Evolutionary conservation across 2,329 filamentous ascomycete genomes (phyloP).

Genomic region (Pseudopyrenochaeta lycopersici): DNA sequence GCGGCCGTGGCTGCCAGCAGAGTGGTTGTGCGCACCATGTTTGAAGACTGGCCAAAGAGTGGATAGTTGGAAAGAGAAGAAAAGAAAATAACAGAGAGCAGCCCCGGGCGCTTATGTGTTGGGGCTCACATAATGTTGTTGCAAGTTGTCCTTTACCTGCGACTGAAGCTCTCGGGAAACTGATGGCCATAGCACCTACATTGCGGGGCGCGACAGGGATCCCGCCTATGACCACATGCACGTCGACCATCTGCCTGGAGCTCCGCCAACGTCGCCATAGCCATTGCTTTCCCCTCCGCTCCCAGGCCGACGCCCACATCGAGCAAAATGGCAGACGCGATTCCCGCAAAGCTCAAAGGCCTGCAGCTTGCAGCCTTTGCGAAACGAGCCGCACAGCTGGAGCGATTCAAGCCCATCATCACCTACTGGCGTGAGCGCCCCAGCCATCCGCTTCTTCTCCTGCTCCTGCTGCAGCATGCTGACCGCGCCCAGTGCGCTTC

Average conservation of each 20-base stretch:
- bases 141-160: conserved; percentile 10
- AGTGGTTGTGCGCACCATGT: conserved; percentile 48
- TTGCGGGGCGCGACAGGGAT: conserved; percentile 8
- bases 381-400: conserved; percentile 82
- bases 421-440: conserved; percentile 89
- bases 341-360: conserved; percentile 77
- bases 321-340: conserved; percentile 71
- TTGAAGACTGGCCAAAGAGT: conserved; percentile 12
- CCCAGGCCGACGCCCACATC: neutral
- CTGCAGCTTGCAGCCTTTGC: conserved; percentile 87
- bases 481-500: conserved; percentile 33
- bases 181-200: neutral
- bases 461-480: conserved; percentile 14
- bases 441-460: neutral
- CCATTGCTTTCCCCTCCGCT: neutral
- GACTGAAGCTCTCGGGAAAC: conserved; percentile 1
- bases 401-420: conserved; percentile 83
- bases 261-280: neutral
- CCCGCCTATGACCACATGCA: conserved; percentile 11
- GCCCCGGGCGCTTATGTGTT: conserved; percentile 13
- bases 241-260: conserved; percentile 4
- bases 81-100: conserved; percentile 10
- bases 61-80: conserved; percentile 5
- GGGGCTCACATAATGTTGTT: conserved; percentile 24
- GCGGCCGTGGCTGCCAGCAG: conserved; percentile 65